These are phyloP conservation scores for Eucalyptus urophylla DNA, from an alignment of 345 rosid genomes.

Conservation along the genomic window DNA sequence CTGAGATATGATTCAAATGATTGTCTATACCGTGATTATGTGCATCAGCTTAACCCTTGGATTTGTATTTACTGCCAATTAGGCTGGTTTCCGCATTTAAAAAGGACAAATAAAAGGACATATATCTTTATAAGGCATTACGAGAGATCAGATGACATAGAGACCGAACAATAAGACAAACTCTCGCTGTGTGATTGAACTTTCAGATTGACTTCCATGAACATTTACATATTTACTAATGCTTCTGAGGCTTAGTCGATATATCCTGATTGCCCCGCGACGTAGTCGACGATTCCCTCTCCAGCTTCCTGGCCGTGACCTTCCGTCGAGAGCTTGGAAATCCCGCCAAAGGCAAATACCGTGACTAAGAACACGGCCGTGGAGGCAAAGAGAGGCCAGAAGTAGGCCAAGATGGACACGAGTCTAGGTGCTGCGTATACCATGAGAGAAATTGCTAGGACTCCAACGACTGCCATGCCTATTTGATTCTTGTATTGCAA, in stretches of 20 bases:
- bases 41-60: neutral
- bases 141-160: neutral
- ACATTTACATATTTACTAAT: neutral
- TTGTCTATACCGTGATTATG: neutral
- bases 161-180: neutral
- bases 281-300: slow-evolving; percentile 55
- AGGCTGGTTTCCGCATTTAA: neutral
- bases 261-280: slow-evolving; percentile 30
- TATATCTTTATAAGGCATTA: neutral
- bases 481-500: slow-evolving; percentile 45
- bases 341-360: slow-evolving; percentile 51
- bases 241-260: neutral
- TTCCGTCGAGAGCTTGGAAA: slow-evolving; percentile 29
- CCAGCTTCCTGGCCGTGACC: slow-evolving; percentile 28
- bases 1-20: neutral
- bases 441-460: slow-evolving; percentile 11
- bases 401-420: slow-evolving; percentile 39
- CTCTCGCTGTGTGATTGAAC: neutral
- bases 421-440: slow-evolving; percentile 51
- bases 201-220: neutral
- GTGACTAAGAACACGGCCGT: slow-evolving; percentile 50
- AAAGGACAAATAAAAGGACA: neutral
- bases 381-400: slow-evolving; percentile 90
- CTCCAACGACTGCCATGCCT: slow-evolving; percentile 10
- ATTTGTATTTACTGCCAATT: neutral